These are phyloP conservation scores for Hordeum vulgare DNA, from an alignment of 176 grass and related monocot genomes.

Conservation along the genomic window DNA sequence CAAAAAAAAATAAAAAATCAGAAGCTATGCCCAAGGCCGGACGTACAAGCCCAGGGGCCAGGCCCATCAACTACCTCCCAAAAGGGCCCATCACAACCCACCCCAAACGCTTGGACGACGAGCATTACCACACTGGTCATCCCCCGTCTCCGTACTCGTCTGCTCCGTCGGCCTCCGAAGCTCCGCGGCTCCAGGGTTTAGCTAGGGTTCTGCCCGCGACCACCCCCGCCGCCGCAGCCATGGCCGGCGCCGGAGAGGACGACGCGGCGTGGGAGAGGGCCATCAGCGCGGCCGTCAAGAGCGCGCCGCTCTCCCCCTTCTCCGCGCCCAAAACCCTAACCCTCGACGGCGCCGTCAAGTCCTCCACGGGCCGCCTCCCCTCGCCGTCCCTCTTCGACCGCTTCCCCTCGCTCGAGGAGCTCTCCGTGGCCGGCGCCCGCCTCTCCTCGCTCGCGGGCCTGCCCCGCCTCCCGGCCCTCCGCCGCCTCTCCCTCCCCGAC, in stretches of 20 bases:
- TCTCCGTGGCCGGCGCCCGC: constrained; percentile 48
- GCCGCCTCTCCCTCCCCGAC: constrained; percentile 62
- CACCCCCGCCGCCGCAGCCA: not conserved
- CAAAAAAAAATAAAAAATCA: too few species aligned
- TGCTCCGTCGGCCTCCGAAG: not conserved
- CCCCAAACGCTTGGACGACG: not conserved
- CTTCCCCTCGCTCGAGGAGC: constrained; percentile 36
- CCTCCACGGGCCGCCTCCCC: constrained; percentile 43
- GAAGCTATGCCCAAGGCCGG: too few species aligned
- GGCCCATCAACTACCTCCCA: not conserved
- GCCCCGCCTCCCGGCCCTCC: constrained; percentile 54
- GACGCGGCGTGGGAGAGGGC: constrained; percentile 51
- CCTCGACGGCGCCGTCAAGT: constrained; percentile 64
- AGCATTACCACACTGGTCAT: not conserved
- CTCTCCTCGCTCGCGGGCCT: constrained; percentile 46
- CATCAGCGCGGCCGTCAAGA: constrained; percentile 31
- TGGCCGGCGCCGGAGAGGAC: constrained; percentile 31
- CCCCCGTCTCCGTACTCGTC: not conserved
- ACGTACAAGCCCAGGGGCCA: too few species aligned
- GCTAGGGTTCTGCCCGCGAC: constrained; percentile 30
- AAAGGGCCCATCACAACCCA: not conserved
- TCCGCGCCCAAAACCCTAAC: constrained; percentile 39
- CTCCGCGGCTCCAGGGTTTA: constrained; percentile 21
- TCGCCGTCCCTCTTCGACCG: constrained; percentile 37
- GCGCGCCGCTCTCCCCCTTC: not conserved